phyloP scores from a whole-genome alignment of 441 rosid species.

The Daphne laureola region DNA sequence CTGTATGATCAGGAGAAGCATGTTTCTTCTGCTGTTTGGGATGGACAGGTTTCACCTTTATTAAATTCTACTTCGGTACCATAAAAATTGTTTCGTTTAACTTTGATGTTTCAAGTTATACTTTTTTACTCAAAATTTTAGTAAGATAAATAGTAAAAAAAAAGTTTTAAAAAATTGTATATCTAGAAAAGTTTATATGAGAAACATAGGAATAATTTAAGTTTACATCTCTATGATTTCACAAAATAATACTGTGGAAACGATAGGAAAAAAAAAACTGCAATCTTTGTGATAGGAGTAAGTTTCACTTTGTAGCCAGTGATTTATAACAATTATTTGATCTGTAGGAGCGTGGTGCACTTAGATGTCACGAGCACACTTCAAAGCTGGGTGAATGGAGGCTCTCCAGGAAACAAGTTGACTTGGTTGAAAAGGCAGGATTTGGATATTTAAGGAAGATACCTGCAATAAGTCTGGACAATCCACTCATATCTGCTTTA shows the following conservation, averaged over 20 bases:
- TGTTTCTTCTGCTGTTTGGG: constrained; percentile 96
- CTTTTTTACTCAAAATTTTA: too few species aligned
- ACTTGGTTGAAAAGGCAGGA: constrained; percentile 85
- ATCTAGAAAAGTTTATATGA: too few species aligned
- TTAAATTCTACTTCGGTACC: too few species aligned
- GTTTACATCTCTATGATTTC: too few species aligned
- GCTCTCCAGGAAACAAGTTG: constrained; percentile 62
- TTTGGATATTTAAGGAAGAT: constrained; percentile 80
- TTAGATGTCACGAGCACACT: constrained; percentile 97
- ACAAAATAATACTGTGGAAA: too few species aligned
- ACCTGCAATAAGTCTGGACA: constrained; percentile 93
- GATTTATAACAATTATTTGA: background rate
- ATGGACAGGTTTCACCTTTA: constrained; percentile 68
- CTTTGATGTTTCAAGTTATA: too few species aligned
- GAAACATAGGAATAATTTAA: too few species aligned
- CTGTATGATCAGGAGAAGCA: constrained; percentile 94
- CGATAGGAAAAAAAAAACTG: too few species aligned
- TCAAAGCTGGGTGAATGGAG: constrained; percentile 94
- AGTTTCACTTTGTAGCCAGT: background rate
- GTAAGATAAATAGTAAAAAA: too few species aligned
- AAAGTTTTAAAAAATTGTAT: too few species aligned
- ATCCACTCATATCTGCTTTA: constrained; percentile 88
- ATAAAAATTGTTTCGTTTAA: too few species aligned
- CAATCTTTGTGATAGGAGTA: too few species aligned
- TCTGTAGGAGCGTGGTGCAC: constrained; percentile 84